Base-by-base conservation (phyloP, 208 protist genomes). In the Jaenimonas drosophilae region DNA sequence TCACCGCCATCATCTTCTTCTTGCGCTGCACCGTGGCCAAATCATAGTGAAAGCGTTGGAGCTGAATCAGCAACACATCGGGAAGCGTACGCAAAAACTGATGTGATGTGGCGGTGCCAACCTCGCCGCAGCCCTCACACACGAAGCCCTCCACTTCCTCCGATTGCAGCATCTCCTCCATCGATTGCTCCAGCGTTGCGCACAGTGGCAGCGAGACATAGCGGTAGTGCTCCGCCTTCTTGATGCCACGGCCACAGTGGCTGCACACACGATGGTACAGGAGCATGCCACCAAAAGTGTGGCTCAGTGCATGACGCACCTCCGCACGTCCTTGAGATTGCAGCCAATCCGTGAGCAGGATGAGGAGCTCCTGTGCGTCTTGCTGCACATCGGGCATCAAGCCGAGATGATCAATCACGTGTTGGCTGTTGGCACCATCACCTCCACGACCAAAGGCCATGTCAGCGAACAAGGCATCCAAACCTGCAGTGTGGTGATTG, bases 341-440 rank as follows among this genome's bases (percentile, higher is more conserved):
- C 38, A 91, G 61, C 76, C 83, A 88, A 50, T 86, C 69, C 14
- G 88, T 34, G 36, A 91, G 50, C 49, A 88, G 41, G 5, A 66
- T 68, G 43, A 91, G 70, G 46, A 80, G 88, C 48, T 91, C 77
- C 45, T 87, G 77, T 11, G 83, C 83, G 37, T 91, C 83, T 48
- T 91, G 83, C 64, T 91, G 83, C 45, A 74, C 64, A 33, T 37
- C 45, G 12, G 64, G 55, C 28, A 88, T 65, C 17, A 91, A 53
- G 2, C 68, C 77, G 19, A 91, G 76, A 64, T 73, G 84, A 11
- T 55, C 32, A 14, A 62, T 66, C 51, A 91, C 85, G 9, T 59
- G 64, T 17, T 38, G 43, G 1, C 68, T 47, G 50, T 86, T 63
- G 2, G 65, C 83, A 19, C 83, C 83, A 20, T 5, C 38, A 9